Percentiles rank a stretch among this genome's conserved stretches.
Conservation (phyloP, 768 basidiomycete species). For the Sutorius australiensis region DNA sequence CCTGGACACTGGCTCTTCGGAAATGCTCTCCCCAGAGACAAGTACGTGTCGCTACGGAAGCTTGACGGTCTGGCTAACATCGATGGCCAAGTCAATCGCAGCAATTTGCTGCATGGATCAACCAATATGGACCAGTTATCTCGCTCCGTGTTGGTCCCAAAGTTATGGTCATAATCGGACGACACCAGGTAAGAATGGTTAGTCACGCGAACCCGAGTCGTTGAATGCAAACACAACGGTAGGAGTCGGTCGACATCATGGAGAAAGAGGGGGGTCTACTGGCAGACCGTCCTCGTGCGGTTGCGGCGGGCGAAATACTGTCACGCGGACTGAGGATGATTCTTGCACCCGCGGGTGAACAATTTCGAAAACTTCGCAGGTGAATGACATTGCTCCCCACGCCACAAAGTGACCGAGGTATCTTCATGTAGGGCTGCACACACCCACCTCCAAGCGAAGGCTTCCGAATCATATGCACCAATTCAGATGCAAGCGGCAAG, state of each 20-base stretch:
- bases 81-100: conserved; percentile 22
- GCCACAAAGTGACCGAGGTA: not conserved
- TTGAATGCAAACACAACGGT: not conserved
- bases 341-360: conserved; percentile 53
- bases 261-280: conserved; percentile 58
- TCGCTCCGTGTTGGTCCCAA: conserved; percentile 47
- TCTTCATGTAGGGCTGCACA: conserved; percentile 45
- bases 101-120: conserved; percentile 56
- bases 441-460: conserved; percentile 54
- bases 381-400: conserved; percentile 20
- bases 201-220: not conserved
- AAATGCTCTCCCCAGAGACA: conserved; percentile 23
- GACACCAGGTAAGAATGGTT: conserved; percentile 32
- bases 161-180: conserved; percentile 31
- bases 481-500: conserved; percentile 40
- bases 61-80: not conserved
- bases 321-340: conserved; percentile 57
- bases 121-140: conserved; percentile 60
- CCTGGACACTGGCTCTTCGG: conserved; percentile 34
- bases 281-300: conserved; percentile 52
- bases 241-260: conserved; percentile 64
- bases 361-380: conserved; percentile 60
- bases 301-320: conserved; percentile 57
- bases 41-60: conserved; percentile 15
- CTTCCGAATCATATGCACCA: conserved; percentile 44